Percentiles rank a stretch among this genome's conserved stretches.
Evolutionary conservation across 2,329 filamentous ascomycete species (phyloP).

Genomic region (Colletotrichum lindemuthianum): DNA sequence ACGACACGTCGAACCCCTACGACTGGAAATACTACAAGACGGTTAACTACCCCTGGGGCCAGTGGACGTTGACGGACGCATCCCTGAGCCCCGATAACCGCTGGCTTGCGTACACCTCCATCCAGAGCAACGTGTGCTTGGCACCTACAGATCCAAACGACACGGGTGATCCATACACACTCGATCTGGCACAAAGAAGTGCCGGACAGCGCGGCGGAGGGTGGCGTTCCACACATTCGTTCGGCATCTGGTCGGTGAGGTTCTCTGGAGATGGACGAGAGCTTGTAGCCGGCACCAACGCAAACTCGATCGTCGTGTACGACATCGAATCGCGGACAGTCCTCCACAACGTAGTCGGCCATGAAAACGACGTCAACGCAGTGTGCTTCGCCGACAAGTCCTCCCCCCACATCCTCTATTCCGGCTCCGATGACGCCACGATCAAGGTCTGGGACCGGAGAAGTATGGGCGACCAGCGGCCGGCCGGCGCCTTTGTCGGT

Average conservation of each 20-base stretch:
- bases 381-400: slow-evolving; percentile 92
- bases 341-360: slow-evolving; percentile 79
- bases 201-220: slow-evolving; percentile 17
- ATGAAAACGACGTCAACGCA: slow-evolving; percentile 91
- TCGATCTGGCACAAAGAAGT: slow-evolving; percentile 73
- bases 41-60: slow-evolving; percentile 83
- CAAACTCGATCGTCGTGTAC: slow-evolving; percentile 85
- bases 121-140: slow-evolving; percentile 84
- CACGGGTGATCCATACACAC: slow-evolving; percentile 78
- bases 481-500: slow-evolving; percentile 73
- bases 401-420: slow-evolving; percentile 94
- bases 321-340: slow-evolving; percentile 85
- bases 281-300: slow-evolving; percentile 87
- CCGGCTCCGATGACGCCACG: slow-evolving; percentile 92
- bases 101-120: slow-evolving; percentile 91
- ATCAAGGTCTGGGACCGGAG: slow-evolving; percentile 97
- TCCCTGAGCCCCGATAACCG: slow-evolving; percentile 91
- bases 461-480: slow-evolving; percentile 85
- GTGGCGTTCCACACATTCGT: slow-evolving; percentile 49
- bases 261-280: slow-evolving; percentile 93
- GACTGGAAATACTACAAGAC: slow-evolving; percentile 97
- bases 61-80: slow-evolving; percentile 97
- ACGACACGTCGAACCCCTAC: slow-evolving; percentile 95
- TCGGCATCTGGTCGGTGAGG: slow-evolving; percentile 87
- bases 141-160: slow-evolving; percentile 88